phyloP scores from a whole-genome alignment of 2,329 filamentous ascomycete species.

The Graphiopsis chlorocephala region DNA sequence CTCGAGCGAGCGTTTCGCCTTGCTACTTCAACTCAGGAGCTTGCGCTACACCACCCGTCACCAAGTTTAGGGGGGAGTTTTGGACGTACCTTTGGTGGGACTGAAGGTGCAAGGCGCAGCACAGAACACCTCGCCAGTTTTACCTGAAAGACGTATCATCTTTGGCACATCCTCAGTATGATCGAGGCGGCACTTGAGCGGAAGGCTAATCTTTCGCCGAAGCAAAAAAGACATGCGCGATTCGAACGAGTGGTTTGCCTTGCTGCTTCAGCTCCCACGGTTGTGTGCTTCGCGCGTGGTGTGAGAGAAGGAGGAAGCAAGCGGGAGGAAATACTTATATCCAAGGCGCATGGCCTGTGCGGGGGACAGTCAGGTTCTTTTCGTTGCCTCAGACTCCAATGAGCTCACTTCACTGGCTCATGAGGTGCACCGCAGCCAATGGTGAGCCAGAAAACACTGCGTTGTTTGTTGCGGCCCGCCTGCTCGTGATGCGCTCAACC shows the following conservation, averaged over 20 bases:
- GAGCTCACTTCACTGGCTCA: neutral
- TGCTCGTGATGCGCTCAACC: neutral
- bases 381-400: neutral
- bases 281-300: neutral
- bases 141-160: neutral
- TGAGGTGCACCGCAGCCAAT: neutral
- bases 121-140: neutral
- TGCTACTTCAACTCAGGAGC: neutral
- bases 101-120: neutral
- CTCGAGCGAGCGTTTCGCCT: neutral
- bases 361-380: neutral
- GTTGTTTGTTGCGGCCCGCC: too few species aligned
- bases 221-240: neutral
- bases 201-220: neutral
- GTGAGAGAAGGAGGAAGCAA: neutral
- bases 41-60: neutral
- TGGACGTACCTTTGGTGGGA: neutral
- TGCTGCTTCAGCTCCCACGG: neutral
- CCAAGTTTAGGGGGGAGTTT: neutral
- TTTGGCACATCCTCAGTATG: neutral
- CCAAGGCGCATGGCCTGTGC: neutral
- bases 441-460: neutral
- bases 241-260: slow-evolving; percentile 2
- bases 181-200: slow-evolving; percentile 1
- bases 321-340: neutral